These are phyloP conservation scores for Taxawa tesnikishii DNA, from an alignment of 2,329 filamentous ascomycete species.

Conservation along the genomic window DNA sequence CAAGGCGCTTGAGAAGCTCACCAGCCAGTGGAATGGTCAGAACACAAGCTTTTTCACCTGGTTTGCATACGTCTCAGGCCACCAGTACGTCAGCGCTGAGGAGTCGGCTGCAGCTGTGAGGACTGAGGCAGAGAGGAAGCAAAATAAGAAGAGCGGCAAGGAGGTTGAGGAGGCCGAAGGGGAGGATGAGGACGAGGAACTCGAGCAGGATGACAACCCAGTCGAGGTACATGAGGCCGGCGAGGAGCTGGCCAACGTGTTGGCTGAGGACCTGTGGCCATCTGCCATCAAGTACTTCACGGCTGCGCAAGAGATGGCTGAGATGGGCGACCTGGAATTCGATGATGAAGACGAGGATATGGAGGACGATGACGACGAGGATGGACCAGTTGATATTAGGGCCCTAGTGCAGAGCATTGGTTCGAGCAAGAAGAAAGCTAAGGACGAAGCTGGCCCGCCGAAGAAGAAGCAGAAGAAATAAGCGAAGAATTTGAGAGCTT, in stretches of 20 bases:
- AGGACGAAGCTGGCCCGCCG: constrained; percentile 22
- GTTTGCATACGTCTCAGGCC: constrained; percentile 60
- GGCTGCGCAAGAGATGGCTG: constrained; percentile 59
- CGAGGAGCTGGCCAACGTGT: constrained; percentile 65
- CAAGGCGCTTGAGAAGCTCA: constrained; percentile 40
- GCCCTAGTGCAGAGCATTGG: constrained; percentile 32
- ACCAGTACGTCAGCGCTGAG: constrained; percentile 58
- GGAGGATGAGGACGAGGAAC: constrained; percentile 46
- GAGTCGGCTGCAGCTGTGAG: constrained; percentile 53
- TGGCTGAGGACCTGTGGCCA: constrained; percentile 83
- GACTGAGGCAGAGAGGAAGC: constrained; percentile 47
- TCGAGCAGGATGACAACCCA: constrained; percentile 51
- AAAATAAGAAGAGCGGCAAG: constrained; percentile 26
- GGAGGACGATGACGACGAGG: constrained; percentile 45
- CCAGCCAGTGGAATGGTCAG: constrained; percentile 29
- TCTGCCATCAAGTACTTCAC: constrained; percentile 80
- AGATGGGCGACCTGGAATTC: constrained; percentile 55
- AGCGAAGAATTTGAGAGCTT: no score
- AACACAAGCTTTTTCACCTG: constrained; percentile 73
- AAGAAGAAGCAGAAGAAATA: constrained; percentile 26
- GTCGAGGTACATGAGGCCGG: constrained; percentile 82
- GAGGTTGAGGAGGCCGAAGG: constrained; percentile 32
- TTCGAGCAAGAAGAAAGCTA: constrained; percentile 27
- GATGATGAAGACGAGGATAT: constrained; percentile 44
- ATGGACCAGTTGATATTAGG: constrained; percentile 35